Evolutionary conservation across 2,329 filamentous ascomycete genomes (phyloP).

Genomic region (Nemania sp.): DNA sequence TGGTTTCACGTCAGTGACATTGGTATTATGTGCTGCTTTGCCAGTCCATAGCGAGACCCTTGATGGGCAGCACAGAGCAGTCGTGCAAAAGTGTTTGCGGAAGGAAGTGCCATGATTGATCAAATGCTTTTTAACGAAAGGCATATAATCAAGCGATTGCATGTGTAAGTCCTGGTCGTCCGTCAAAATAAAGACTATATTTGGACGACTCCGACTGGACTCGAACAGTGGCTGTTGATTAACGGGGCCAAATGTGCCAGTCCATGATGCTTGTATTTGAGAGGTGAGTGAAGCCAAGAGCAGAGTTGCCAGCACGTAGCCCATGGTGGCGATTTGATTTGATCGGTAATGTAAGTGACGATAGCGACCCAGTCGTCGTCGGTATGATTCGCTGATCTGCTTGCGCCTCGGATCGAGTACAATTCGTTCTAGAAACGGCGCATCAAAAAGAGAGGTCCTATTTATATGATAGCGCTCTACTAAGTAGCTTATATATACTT

Average conservation of each 20-base stretch:
- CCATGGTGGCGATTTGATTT: conserved; percentile 9
- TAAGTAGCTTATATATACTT: background rate
- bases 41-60: conserved; percentile 75
- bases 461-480: background rate
- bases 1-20: conserved; percentile 69
- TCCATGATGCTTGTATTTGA: conserved; percentile 24
- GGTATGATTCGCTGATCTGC: background rate
- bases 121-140: conserved; percentile 67
- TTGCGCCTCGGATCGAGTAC: background rate
- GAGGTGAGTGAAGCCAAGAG: conserved; percentile 17
- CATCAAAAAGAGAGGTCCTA: no score
- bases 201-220: conserved; percentile 53
- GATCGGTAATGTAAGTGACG: no score
- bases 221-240: conserved; percentile 40
- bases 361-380: background rate
- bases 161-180: conserved; percentile 76
- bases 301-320: background rate
- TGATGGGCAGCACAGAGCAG: conserved; percentile 75
- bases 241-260: conserved; percentile 31
- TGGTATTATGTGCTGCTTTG: conserved; percentile 76
- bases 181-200: conserved; percentile 75
- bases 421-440: background rate
- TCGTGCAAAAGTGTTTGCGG: conserved; percentile 73
- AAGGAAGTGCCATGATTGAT: conserved; percentile 69
- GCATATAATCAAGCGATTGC: conserved; percentile 71